Conservation (phyloP, 2,329 filamentous ascomycete species). For the Fusarium gaditjirri region DNA sequence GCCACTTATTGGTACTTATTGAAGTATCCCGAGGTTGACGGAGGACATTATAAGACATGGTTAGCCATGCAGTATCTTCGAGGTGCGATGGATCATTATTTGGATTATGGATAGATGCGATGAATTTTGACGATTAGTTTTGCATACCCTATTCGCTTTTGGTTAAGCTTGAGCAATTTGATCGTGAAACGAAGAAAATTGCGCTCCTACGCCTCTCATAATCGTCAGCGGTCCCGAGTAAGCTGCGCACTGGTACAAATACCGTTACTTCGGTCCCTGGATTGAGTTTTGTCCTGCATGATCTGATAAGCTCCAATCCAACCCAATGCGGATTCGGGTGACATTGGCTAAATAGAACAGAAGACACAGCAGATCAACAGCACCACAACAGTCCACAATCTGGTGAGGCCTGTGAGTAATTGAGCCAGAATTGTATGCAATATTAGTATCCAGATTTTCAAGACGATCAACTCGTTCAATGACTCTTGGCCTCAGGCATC, state of each 20-base stretch:
- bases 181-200: accelerated
- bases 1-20: background rate
- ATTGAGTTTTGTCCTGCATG: background rate
- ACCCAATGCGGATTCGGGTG: accelerated
- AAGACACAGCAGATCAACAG: too few species aligned
- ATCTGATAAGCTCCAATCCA: background rate
- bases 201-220: accelerated
- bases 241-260: accelerated
- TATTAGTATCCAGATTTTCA: background rate
- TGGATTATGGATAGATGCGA: too few species aligned
- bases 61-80: too few species aligned
- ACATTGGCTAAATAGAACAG: background rate
- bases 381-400: accelerated
- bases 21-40: too few species aligned
- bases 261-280: background rate
- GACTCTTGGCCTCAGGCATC: background rate
- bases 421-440: accelerated
- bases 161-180: accelerated
- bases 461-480: background rate
- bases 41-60: too few species aligned
- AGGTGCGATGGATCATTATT: background rate
- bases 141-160: accelerated
- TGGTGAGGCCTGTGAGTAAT: accelerated
- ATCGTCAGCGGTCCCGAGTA: accelerated
- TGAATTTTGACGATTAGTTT: background rate